Conservation (phyloP, 108 stramenopile genomes). For the Asterionellopsis glacialis region DNA sequence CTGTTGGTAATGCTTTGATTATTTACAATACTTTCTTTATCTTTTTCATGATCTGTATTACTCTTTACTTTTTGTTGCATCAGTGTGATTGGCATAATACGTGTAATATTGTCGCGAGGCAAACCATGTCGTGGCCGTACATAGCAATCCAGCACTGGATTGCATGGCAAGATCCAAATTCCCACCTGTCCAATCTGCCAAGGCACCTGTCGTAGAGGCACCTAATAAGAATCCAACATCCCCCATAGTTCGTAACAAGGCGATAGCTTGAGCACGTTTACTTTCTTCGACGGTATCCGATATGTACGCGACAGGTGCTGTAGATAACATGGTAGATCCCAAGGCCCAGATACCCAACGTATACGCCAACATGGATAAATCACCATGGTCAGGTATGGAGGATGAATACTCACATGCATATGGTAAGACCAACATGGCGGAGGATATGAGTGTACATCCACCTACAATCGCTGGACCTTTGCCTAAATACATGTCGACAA, state of each 20-base stretch:
- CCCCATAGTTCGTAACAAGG: slow-evolving; percentile 70
- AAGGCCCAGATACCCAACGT: slow-evolving; percentile 66
- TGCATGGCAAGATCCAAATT: slow-evolving; percentile 73
- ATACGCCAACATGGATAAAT: slow-evolving; percentile 40
- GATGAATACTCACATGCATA: slow-evolving; percentile 18
- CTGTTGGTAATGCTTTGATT: too few species aligned
- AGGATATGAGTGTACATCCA: slow-evolving; percentile 58
- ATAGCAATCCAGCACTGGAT: slow-evolving; percentile 52
- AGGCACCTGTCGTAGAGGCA: slow-evolving; percentile 57
- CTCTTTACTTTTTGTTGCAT: too few species aligned
- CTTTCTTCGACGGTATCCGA: slow-evolving; percentile 55
- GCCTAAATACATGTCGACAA: slow-evolving; percentile 64
- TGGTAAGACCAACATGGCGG: slow-evolving; percentile 58
- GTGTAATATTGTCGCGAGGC: slow-evolving; percentile 24
- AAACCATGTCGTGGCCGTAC: slow-evolving; percentile 72
- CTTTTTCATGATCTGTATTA: too few species aligned
- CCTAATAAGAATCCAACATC: slow-evolving; percentile 85
- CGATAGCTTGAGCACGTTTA: slow-evolving; percentile 78
- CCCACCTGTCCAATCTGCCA: slow-evolving; percentile 60
- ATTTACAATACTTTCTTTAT: too few species aligned
- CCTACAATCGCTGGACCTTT: slow-evolving; percentile 67
- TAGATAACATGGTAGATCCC: slow-evolving; percentile 67
- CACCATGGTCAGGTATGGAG: slow-evolving; percentile 2
- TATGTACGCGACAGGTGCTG: slow-evolving; percentile 71
- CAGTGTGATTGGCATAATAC: too few species aligned